Evolutionary conservation across 768 basidiomycete species (phyloP).

Genomic region (Termitomyces sp.): DNA sequence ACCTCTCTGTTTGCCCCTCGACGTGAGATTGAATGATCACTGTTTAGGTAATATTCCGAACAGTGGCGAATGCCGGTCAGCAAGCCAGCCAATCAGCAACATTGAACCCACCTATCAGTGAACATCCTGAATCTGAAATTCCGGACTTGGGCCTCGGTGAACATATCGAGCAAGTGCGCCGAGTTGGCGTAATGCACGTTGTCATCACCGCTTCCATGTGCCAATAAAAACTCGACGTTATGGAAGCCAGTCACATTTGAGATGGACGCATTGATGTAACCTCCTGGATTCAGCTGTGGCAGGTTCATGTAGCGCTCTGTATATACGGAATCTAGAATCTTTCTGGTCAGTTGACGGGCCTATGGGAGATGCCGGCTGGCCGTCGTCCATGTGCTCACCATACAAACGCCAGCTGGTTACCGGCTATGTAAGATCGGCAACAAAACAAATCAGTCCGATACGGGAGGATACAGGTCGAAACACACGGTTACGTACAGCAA

Average conservation of each 20-base stretch:
- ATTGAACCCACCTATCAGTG: constrained; percentile 72
- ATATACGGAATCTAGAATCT: constrained; percentile 77
- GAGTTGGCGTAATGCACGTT: constrained; percentile 95
- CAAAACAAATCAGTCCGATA: not conserved
- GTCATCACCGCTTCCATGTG: constrained; percentile 93
- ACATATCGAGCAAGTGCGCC: constrained; percentile 88
- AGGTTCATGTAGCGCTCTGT: constrained; percentile 97
- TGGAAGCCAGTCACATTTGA: constrained; percentile 85
- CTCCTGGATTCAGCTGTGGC: constrained; percentile 69
- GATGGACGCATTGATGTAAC: constrained; percentile 89
- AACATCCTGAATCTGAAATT: constrained; percentile 91
- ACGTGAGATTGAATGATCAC: constrained; percentile 72
- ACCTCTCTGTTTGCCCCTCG: constrained; percentile 82
- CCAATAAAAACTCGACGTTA: constrained; percentile 74
- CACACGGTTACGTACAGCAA: constrained; percentile 56
- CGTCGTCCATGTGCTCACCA: constrained; percentile 40
- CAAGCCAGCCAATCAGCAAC: constrained; percentile 11
- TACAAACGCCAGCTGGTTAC: constrained; percentile 86
- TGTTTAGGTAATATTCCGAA: constrained; percentile 21
- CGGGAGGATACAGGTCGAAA: not conserved
- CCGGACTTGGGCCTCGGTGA: constrained; percentile 70
- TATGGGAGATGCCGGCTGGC: not conserved
- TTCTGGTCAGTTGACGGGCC: constrained; percentile 4
- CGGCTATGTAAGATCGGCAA: constrained; percentile 39
- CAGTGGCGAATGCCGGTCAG: constrained; percentile 12